A percentile compares a stretch with the other conserved stretches of the same genome.
Evolutionary conservation across 495 filamentous ascomycete species (phyloP).

Genomic region (Hypoxylon subgilvum): DNA sequence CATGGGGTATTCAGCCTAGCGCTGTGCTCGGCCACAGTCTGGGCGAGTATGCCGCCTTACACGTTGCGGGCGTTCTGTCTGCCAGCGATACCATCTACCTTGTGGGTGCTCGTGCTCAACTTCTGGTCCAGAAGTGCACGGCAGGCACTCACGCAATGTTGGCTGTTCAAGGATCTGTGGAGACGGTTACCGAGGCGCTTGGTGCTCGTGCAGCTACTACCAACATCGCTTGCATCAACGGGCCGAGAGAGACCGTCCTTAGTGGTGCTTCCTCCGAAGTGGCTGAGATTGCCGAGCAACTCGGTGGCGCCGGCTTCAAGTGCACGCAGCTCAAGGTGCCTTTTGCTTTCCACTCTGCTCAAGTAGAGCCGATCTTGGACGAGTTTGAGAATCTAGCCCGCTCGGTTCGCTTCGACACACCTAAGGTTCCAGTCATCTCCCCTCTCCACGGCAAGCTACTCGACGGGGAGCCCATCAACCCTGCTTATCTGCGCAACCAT

Average conservation of each 20-base stretch:
- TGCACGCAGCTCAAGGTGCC: slow-evolving; percentile 73
- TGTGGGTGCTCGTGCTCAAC: slow-evolving; percentile 75
- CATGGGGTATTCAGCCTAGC: slow-evolving; percentile 76
- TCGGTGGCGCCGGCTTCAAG: slow-evolving; percentile 66
- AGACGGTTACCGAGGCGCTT: slow-evolving; percentile 49
- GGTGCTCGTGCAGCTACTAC: slow-evolving; percentile 37
- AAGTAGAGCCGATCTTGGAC: slow-evolving; percentile 77
- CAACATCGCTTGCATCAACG: slow-evolving; percentile 68
- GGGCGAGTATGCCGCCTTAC: slow-evolving; percentile 87
- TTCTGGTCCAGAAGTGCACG: slow-evolving; percentile 75
- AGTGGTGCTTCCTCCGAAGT: slow-evolving; percentile 61
- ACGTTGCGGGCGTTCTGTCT: slow-evolving; percentile 79
- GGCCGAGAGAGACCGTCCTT: slow-evolving; percentile 65
- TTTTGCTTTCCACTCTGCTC: slow-evolving; percentile 82
- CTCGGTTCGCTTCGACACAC: slow-evolving; percentile 64
- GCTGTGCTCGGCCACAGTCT: slow-evolving; percentile 85
- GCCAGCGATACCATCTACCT: slow-evolving; percentile 81
- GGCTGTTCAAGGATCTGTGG: slow-evolving; percentile 57
- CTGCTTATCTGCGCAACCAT: slow-evolving; percentile 68
- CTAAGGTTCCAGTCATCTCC: slow-evolving; percentile 74
- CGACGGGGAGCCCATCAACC: slow-evolving; percentile 60
- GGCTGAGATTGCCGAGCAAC: slow-evolving; percentile 61
- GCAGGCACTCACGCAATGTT: slow-evolving; percentile 74
- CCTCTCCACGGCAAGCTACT: slow-evolving; percentile 69
- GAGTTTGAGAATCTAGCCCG: slow-evolving; percentile 66